Evolutionary conservation across 352 stramenopile genomes (phyloP).

Genomic region (Saprolegnia diclina): DNA sequence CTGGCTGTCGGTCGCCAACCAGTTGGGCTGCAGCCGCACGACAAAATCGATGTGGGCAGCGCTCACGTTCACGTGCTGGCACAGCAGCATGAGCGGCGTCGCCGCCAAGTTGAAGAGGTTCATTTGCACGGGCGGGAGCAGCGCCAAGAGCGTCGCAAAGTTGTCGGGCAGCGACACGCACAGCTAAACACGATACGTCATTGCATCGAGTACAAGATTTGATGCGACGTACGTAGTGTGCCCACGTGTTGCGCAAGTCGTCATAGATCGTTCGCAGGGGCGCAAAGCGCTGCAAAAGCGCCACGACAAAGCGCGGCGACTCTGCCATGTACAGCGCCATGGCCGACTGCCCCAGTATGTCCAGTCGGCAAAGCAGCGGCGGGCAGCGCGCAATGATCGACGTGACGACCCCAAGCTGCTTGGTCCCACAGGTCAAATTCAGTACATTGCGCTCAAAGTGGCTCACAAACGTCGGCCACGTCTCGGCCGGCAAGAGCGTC

Average conservation of each 20-base stretch:
- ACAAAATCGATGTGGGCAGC: not conserved
- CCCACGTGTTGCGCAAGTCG: slow-evolving; percentile 1
- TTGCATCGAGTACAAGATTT: not conserved
- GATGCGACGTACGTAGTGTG: not conserved
- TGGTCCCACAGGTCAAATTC: not conserved
- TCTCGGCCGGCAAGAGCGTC: not conserved
- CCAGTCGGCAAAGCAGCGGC: not conserved
- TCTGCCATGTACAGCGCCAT: not conserved
- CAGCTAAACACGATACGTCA: not conserved
- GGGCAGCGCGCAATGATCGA: not conserved
- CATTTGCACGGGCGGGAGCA: not conserved
- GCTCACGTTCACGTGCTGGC: not conserved
- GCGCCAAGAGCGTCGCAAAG: not conserved
- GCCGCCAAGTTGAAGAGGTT: not conserved
- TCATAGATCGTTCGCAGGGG: not conserved
- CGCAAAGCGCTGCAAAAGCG: not conserved
- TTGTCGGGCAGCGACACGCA: not conserved
- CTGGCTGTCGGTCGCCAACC: not conserved
- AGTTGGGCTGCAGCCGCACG: not conserved
- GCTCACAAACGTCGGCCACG: not conserved
- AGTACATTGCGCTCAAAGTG: not conserved
- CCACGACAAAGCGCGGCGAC: not conserved
- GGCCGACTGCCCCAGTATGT: not conserved
- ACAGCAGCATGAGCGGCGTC: not conserved
- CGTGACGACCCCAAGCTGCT: not conserved